A percentile compares a stretch with the other conserved stretches of the same genome.
Evolutionary conservation across 192 early-diverging fungal species (phyloP).

Genomic region (Coemansia sp.): DNA sequence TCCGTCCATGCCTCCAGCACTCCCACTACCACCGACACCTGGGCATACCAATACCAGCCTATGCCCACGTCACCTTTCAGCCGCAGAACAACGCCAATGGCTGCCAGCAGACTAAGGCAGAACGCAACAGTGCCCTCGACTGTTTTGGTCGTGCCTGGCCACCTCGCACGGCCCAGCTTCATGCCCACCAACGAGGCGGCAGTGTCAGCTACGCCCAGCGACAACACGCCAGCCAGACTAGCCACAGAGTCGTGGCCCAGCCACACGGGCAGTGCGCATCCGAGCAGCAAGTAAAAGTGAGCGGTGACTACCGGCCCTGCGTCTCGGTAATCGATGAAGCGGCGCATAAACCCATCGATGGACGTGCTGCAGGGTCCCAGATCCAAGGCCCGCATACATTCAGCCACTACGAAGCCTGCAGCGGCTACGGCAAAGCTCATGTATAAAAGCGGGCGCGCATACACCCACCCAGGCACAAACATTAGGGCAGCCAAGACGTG

Average conservation of each 20-base stretch:
- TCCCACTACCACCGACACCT: slow-evolving; percentile 50
- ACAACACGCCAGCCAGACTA: slow-evolving; percentile 78
- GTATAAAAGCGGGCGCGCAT: slow-evolving; percentile 69
- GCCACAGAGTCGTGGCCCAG: slow-evolving; percentile 61
- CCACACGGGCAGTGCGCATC: slow-evolving; percentile 93
- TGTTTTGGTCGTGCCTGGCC: slow-evolving; percentile 80
- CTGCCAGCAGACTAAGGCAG: slow-evolving; percentile 14
- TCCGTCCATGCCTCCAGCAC: slow-evolving; percentile 85
- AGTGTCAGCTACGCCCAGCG: slow-evolving; percentile 90
- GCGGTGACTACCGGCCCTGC: slow-evolving; percentile 81
- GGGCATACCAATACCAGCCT: slow-evolving; percentile 32
- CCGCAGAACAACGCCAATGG: slow-evolving; percentile 10
- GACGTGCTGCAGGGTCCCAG: slow-evolving; percentile 67
- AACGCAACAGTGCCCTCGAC: slow-evolving; percentile 79
- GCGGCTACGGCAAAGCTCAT: slow-evolving; percentile 84
- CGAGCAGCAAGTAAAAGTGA: slow-evolving; percentile 88
- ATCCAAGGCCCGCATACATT: slow-evolving; percentile 79
- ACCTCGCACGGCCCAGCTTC: slow-evolving; percentile 68
- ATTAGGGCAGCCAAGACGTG: slow-evolving; percentile 82
- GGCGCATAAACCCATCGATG: slow-evolving; percentile 73
- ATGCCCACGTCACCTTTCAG: slow-evolving; percentile 19
- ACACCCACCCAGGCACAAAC: slow-evolving; percentile 82
- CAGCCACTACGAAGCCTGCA: slow-evolving; percentile 71
- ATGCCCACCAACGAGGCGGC: slow-evolving; percentile 88
- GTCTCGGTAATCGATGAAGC: slow-evolving; percentile 88